Percentiles rank a stretch among this genome's conserved stretches.
These are phyloP conservation scores for Tylopilus felleus DNA, from an alignment of 768 basidiomycete genomes.

Conservation along the genomic window DNA sequence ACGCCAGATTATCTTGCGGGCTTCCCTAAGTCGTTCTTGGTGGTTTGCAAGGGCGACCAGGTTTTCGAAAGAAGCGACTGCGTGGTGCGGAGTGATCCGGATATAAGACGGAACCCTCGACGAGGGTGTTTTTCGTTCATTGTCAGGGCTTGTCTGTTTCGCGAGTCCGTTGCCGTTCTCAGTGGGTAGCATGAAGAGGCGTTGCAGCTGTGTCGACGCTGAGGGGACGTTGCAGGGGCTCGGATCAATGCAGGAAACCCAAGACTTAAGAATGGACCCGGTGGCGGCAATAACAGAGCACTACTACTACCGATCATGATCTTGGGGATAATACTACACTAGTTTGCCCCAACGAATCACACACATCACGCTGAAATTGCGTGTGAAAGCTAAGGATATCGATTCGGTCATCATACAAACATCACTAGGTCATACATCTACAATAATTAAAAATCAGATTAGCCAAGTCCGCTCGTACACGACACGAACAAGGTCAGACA, in stretches of 20 bases:
- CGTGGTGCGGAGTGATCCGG: slow-evolving; percentile 49
- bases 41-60: slow-evolving; percentile 82
- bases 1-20: slow-evolving; percentile 79
- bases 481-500: slow-evolving; percentile 51
- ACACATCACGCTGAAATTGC: neutral
- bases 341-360: neutral
- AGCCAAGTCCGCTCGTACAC: slow-evolving; percentile 5
- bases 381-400: neutral
- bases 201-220: neutral
- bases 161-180: slow-evolving; percentile 4
- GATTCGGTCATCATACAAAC: slow-evolving; percentile 16
- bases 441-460: slow-evolving; percentile 1
- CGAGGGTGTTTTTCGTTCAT: neutral
- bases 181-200: slow-evolving; percentile 2
- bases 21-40: slow-evolving; percentile 68
- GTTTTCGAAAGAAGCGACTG: slow-evolving; percentile 79
- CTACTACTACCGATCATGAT: slow-evolving; percentile 1
- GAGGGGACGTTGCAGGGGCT: neutral
- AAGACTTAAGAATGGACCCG: neutral
- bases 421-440: slow-evolving; percentile 3
- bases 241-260: neutral
- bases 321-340: neutral
- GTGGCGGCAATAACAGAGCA: neutral
- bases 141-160: neutral
- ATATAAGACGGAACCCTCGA: slow-evolving; percentile 38